Percentiles rank a stretch among this genome's conserved stretches.
These are phyloP conservation scores for Ceratocystis huliohia DNA, from an alignment of 2,329 filamentous ascomycete genomes.

Conservation along the genomic window DNA sequence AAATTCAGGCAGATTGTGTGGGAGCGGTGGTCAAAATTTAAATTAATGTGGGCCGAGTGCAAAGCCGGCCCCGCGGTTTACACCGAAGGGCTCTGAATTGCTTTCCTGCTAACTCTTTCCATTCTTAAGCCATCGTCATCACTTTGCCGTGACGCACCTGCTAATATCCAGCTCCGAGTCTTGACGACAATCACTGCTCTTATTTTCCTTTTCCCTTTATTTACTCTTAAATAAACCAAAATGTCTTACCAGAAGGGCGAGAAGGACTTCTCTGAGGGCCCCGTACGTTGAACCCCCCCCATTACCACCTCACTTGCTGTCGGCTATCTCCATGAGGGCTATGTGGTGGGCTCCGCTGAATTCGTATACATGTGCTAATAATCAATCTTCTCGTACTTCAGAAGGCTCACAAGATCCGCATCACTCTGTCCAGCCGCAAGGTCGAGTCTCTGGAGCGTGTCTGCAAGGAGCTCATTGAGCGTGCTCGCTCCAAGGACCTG, in stretches of 20 bases:
- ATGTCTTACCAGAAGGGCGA: conserved; percentile 95
- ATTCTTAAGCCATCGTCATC: conserved; percentile 46
- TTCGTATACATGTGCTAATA: conserved; percentile 12
- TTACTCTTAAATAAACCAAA: conserved; percentile 32
- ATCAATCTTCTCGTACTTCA: conserved; percentile 26
- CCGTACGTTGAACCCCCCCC: conserved; percentile 42
- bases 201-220: conserved; percentile 20
- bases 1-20: conserved; percentile 3
- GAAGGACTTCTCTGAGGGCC: conserved; percentile 84
- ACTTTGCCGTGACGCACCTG: conserved; percentile 59
- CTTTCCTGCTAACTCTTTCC: conserved; percentile 22
- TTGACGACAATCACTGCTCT: conserved; percentile 44
- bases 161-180: conserved; percentile 54
- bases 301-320: background rate
- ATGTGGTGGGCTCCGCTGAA: background rate
- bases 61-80: conserved; percentile 7
- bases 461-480: conserved; percentile 95
- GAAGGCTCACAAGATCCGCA: conserved; percentile 97
- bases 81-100: background rate
- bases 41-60: background rate
- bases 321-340: background rate
- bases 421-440: conserved; percentile 93
- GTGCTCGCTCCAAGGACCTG: conserved; percentile 96
- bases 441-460: conserved; percentile 95
- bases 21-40: background rate